Percentiles rank a stretch among this genome's conserved stretches.
Evolutionary conservation across 345 rosid species (phyloP).

Genomic region (Aquilaria sinensis): DNA sequence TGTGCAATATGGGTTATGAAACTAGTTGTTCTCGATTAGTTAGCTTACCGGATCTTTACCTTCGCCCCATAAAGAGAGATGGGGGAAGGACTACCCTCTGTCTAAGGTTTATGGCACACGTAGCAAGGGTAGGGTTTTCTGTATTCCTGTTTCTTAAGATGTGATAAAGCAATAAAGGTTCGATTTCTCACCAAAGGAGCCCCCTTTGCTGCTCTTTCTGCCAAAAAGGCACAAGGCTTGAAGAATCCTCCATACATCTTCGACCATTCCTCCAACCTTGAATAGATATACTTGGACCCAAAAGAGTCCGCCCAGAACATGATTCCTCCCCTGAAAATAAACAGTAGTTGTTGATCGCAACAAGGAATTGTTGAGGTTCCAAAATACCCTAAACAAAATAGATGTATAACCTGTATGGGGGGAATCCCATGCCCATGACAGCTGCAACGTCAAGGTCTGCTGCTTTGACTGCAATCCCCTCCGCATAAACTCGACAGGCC

Average conservation of each 20-base stretch:
- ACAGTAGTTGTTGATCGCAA: slow-evolving; percentile 9
- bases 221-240: slow-evolving; percentile 86
- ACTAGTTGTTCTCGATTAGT: too few relatives aligned
- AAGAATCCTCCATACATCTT: slow-evolving; percentile 75
- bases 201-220: slow-evolving; percentile 70
- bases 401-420: slow-evolving; percentile 64
- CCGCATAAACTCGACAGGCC: slow-evolving; percentile 86
- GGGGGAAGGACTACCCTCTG: too few relatives aligned
- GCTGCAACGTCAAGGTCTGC: slow-evolving; percentile 87
- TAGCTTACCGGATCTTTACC: too few relatives aligned
- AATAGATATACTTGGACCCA: slow-evolving; percentile 63
- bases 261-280: slow-evolving; percentile 80
- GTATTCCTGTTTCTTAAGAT: slow-evolving; percentile 4
- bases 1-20: too few relatives aligned
- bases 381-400: slow-evolving; percentile 3
- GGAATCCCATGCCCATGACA: slow-evolving; percentile 96
- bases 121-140: too few relatives aligned
- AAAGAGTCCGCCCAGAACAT: slow-evolving; percentile 93
- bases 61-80: too few relatives aligned
- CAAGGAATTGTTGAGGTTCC: background rate
- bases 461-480: slow-evolving; percentile 92
- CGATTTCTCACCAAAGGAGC: slow-evolving; percentile 48
- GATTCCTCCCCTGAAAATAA: slow-evolving; percentile 73
- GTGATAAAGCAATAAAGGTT: slow-evolving; percentile 15
- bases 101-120: too few relatives aligned